phyloP scores from a whole-genome alignment of 352 stramenopile species.

The Globisporangium perplexum region DNA sequence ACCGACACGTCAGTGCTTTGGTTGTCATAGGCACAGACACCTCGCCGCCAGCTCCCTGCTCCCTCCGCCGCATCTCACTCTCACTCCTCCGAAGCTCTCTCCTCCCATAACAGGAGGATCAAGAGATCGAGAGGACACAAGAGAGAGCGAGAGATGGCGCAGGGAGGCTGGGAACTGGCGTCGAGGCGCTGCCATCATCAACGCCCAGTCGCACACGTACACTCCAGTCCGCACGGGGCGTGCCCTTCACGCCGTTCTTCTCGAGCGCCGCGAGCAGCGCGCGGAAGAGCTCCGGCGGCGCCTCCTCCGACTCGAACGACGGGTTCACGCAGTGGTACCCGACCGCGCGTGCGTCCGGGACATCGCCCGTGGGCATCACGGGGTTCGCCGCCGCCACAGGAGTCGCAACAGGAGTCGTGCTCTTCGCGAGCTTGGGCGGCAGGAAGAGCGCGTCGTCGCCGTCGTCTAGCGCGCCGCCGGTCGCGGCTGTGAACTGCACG shows the following conservation, averaged over 20 bases:
- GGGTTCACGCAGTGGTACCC: constrained; percentile 63
- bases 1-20: constrained; percentile 5
- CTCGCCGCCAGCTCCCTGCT: not conserved
- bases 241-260: constrained; percentile 42
- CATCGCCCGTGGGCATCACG: constrained; percentile 34
- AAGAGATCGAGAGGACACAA: not conserved
- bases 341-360: constrained; percentile 42
- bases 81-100: not conserved
- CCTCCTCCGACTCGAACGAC: constrained; percentile 64
- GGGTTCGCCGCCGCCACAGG: not conserved
- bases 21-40: constrained; percentile 13
- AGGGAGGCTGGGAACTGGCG: not conserved
- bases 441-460: constrained; percentile 18
- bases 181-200: constrained; percentile 15
- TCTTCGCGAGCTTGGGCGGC: not conserved
- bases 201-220: constrained; percentile 25
- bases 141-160: not conserved
- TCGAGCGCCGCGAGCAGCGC: constrained; percentile 42
- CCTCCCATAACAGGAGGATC: not conserved
- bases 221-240: constrained; percentile 48
- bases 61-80: not conserved
- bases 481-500: constrained; percentile 14
- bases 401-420: not conserved
- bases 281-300: constrained; percentile 35
- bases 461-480: constrained; percentile 18